Conservation (phyloP, 345 rosid genomes). For the Punica granatum region DNA sequence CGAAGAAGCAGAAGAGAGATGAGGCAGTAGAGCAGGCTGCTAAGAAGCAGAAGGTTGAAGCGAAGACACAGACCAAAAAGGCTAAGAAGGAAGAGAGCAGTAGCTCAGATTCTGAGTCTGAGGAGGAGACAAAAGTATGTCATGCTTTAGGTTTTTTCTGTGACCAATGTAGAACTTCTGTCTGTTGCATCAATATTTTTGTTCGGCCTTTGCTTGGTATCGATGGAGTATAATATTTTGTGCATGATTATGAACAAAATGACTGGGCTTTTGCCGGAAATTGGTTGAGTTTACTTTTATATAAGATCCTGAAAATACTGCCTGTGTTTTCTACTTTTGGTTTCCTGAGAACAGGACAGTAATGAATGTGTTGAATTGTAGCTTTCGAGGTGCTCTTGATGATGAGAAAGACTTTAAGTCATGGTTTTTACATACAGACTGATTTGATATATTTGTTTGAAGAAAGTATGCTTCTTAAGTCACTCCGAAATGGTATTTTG, state of each 20-base stretch:
- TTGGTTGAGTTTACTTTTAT: background rate
- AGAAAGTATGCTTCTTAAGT: background rate
- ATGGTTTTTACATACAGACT: background rate
- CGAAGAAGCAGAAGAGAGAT: constrained; percentile 62
- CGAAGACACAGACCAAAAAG: constrained; percentile 29
- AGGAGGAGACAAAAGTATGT: constrained; percentile 53
- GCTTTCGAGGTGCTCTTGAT: background rate
- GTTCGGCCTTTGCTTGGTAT: background rate
- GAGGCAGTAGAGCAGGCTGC: constrained; percentile 34
- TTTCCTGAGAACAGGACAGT: background rate
- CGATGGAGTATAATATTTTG: background rate
- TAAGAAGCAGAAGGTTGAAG: constrained; percentile 35
- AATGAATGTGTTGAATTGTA: background rate
- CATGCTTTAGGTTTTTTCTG: background rate
- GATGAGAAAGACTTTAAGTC: background rate
- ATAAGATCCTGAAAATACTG: background rate
- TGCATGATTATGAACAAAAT: too few species aligned
- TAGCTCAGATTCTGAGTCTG: constrained; percentile 51
- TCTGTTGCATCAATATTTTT: background rate
- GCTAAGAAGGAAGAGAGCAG: constrained; percentile 45
- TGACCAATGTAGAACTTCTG: too few species aligned
- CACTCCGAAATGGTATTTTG: background rate
- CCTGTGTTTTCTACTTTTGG: background rate
- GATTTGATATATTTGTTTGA: background rate
- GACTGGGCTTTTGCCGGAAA: too few species aligned